These are phyloP conservation scores for Cocos nucifera DNA, from an alignment of 176 grass and related monocot genomes.

Conservation along the genomic window DNA sequence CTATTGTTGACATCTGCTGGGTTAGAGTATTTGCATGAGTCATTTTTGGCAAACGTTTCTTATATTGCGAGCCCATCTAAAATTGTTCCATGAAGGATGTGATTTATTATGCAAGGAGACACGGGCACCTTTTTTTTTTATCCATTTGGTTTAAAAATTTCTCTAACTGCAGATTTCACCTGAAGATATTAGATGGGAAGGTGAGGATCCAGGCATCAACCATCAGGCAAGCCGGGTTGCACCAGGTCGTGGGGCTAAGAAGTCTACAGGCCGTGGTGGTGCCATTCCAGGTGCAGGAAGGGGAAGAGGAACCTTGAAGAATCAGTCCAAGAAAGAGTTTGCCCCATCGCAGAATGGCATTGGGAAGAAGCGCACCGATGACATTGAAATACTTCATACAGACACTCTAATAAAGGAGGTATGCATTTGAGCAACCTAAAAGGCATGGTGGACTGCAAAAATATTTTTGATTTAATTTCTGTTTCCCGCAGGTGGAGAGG, in stretches of 20 bases:
- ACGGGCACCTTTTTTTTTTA: too few species aligned
- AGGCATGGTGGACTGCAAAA: too few species aligned
- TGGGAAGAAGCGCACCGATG: constrained; percentile 9
- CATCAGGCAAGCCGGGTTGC: constrained; percentile 11
- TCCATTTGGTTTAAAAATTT: neutral
- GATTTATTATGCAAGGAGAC: too few species aligned
- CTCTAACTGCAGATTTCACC: constrained; percentile 6
- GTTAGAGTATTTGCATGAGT: too few species aligned
- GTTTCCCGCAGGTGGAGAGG: constrained; percentile 61
- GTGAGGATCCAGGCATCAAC: constrained; percentile 16
- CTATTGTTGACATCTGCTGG: too few species aligned
- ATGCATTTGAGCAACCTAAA: neutral
- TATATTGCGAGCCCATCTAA: too few species aligned
- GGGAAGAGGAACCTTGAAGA: constrained; percentile 23
- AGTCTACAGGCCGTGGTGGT: constrained; percentile 17
- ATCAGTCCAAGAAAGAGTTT: constrained; percentile 11
- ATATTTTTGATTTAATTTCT: too few species aligned
- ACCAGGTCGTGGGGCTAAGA: constrained; percentile 15
- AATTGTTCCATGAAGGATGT: too few species aligned
- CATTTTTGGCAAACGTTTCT: too few species aligned
- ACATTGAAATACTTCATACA: constrained; percentile 25
- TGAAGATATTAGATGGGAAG: constrained; percentile 27
- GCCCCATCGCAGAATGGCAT: constrained; percentile 16
- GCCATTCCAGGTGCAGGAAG: constrained; percentile 18
- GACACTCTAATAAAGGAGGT: constrained; percentile 25